These are phyloP conservation scores for Tolypocladium endophyticum DNA, from an alignment of 2,329 filamentous ascomycete species.

Conservation along the genomic window DNA sequence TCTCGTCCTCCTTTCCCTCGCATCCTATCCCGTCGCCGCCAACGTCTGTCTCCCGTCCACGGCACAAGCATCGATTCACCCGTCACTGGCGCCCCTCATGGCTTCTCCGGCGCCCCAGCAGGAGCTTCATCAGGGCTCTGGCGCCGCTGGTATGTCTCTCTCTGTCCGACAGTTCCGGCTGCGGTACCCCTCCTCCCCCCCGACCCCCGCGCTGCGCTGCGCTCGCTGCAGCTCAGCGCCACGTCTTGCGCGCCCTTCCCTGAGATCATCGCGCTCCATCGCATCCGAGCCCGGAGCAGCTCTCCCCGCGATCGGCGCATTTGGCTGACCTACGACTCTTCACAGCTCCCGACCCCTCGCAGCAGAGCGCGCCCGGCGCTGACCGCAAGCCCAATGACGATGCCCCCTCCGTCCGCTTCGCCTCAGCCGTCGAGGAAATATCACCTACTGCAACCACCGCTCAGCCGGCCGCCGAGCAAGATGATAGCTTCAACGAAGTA, in stretches of 20 bases:
- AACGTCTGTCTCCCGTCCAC: background rate
- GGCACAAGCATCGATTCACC: background rate
- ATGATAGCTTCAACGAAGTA: conserved; percentile 27
- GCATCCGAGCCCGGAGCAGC: background rate
- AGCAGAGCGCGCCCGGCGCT: conserved; percentile 1
- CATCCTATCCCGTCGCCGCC: background rate
- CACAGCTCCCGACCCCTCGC: background rate
- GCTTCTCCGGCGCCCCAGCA: conserved; percentile 6
- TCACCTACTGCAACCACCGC: conserved; percentile 31
- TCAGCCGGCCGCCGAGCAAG: conserved; percentile 12
- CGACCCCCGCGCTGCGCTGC: background rate
- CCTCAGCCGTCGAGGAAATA: conserved; percentile 61
- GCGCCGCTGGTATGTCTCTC: conserved; percentile 6
- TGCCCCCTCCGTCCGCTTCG: conserved; percentile 56
- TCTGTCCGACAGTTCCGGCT: conserved; percentile 4
- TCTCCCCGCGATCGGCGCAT: background rate
- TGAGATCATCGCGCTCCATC: background rate
- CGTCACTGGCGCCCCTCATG: background rate
- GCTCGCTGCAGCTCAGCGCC: background rate
- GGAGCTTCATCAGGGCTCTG: conserved; percentile 4
- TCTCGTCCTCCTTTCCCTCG: background rate
- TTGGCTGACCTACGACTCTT: background rate
- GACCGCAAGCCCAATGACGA: conserved; percentile 11
- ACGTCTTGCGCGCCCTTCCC: background rate
- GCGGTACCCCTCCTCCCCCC: background rate